Conservation (phyloP, 1,139 yeast species). For the Schwanniomyces etchellsii region DNA sequence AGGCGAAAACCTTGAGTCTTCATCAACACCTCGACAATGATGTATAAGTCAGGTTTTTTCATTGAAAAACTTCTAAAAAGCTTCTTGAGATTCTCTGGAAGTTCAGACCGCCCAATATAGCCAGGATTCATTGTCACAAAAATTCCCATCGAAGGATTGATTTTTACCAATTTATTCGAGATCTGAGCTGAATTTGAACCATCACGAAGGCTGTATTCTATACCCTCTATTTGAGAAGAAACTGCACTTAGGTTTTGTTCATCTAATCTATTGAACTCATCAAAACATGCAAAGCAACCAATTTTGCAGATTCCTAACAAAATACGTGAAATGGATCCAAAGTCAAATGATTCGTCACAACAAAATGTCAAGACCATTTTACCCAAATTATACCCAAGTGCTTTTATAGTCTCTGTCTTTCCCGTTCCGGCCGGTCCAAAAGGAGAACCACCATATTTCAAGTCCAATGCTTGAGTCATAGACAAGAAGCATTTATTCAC, state of each 20-base stretch:
- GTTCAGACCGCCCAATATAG: slow-evolving; percentile 72
- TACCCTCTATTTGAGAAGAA: slow-evolving; percentile 72
- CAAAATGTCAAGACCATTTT: slow-evolving; percentile 79
- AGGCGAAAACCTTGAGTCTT: slow-evolving; percentile 64
- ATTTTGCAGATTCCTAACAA: slow-evolving; percentile 78
- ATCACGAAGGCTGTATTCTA: slow-evolving; percentile 48
- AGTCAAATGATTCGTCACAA: slow-evolving; percentile 89
- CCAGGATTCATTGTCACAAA: slow-evolving; percentile 92
- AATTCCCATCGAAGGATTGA: slow-evolving; percentile 59
- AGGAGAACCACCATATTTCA: slow-evolving; percentile 82
- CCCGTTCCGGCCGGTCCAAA: slow-evolving; percentile 99
- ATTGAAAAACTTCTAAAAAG: slow-evolving; percentile 74
- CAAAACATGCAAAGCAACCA: slow-evolving; percentile 96
- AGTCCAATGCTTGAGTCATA: slow-evolving; percentile 71
- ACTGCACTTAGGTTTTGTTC: slow-evolving; percentile 75
- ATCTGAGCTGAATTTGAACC: slow-evolving; percentile 15
- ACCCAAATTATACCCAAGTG: slow-evolving; percentile 77
- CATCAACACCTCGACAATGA: slow-evolving; percentile 69
- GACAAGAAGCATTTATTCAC: slow-evolving; percentile 60
- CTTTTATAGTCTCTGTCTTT: slow-evolving; percentile 87
- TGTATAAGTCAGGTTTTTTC: slow-evolving; percentile 63
- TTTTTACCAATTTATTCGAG: slow-evolving; percentile 21
- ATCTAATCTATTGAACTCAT: slow-evolving; percentile 84
- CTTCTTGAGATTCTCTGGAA: slow-evolving; percentile 85
- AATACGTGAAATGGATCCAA: slow-evolving; percentile 72